Percentiles rank a stretch among this genome's conserved stretches.
These are phyloP conservation scores for Linum tenue DNA, from an alignment of 345 rosid species.

Conservation along the genomic window DNA sequence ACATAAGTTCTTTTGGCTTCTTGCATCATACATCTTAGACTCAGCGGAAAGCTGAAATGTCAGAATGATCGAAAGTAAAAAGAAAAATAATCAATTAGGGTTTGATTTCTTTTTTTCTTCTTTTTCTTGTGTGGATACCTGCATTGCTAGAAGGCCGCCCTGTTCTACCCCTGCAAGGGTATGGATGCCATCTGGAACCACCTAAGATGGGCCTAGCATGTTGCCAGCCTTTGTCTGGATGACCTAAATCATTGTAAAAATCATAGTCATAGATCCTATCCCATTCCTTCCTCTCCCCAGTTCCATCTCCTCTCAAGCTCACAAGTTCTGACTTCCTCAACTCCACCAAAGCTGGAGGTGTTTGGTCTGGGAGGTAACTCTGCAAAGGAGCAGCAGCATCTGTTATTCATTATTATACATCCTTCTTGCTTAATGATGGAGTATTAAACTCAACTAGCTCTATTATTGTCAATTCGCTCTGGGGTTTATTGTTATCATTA, in stretches of 20 bases:
- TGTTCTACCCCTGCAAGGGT: constrained; percentile 50
- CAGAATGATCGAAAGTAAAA: not conserved
- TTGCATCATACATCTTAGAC: no score
- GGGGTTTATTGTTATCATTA: no score
- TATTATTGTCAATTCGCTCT: no score
- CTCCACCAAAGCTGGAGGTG: constrained; percentile 33
- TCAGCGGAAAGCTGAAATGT: constrained; percentile 1
- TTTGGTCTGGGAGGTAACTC: constrained; percentile 43
- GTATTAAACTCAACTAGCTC: no score
- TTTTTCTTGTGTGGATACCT: constrained; percentile 16
- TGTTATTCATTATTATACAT: not conserved
- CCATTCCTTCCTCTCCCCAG: constrained; percentile 41
- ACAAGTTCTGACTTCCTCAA: constrained; percentile 39
- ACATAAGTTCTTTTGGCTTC: no score
- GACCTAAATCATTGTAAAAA: constrained; percentile 43
- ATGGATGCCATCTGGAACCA: constrained; percentile 35
- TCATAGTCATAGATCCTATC: constrained; percentile 50
- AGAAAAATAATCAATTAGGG: no score
- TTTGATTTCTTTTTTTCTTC: no score
- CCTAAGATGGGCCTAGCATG: constrained; percentile 39
- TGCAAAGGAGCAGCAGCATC: constrained; percentile 10
- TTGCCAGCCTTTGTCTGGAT: constrained; percentile 31
- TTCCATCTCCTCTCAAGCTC: constrained; percentile 36
- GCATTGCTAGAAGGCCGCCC: constrained; percentile 21
- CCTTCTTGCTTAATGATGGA: not conserved